Conservation (phyloP, 139 green algal genomes). For the Chlamydomonas sphaeroides region DNA sequence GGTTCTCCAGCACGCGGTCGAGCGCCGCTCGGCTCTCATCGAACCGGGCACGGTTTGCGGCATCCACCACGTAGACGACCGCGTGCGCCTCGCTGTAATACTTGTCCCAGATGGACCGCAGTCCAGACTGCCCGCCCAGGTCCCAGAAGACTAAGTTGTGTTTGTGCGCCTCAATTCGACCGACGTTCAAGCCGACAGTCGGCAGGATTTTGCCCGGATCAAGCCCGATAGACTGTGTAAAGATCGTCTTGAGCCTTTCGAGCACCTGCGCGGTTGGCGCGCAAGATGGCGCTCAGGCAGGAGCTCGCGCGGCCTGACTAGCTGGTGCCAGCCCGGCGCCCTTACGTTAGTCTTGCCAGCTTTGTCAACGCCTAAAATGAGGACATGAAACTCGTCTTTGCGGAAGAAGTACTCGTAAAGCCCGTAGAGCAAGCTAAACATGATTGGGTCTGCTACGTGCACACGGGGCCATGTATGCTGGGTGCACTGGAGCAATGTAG, state of each 20-base stretch:
- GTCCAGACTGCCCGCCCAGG: constrained; percentile 79
- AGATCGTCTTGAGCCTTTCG: constrained; percentile 90
- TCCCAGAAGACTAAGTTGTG: constrained; percentile 92
- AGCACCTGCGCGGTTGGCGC: constrained; percentile 58
- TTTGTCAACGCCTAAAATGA: constrained; percentile 93
- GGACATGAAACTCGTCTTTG: constrained; percentile 91
- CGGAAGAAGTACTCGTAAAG: constrained; percentile 83
- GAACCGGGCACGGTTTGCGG: constrained; percentile 60
- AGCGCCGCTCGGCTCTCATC: constrained; percentile 74
- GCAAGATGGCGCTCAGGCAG: not conserved
- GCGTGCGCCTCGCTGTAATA: constrained; percentile 95
- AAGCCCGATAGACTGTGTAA: constrained; percentile 77
- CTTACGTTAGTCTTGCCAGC: constrained; percentile 87
- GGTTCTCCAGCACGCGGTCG: constrained; percentile 72
- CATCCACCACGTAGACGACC: constrained; percentile 92
- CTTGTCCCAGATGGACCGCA: constrained; percentile 97
- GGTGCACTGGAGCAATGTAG: too few species aligned
- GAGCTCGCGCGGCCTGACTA: not conserved
- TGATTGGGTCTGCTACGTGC: too few species aligned
- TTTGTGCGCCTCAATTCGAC: constrained; percentile 72
- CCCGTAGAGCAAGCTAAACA: constrained; percentile 88
- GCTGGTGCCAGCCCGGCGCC: too few species aligned
- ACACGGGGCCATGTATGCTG: too few species aligned
- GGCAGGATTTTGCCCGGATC: constrained; percentile 89
- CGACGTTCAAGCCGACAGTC: constrained; percentile 95